These are phyloP conservation scores for Kazachstania sp. DNA, from an alignment of 1,139 yeast genomes.

Conservation along the genomic window DNA sequence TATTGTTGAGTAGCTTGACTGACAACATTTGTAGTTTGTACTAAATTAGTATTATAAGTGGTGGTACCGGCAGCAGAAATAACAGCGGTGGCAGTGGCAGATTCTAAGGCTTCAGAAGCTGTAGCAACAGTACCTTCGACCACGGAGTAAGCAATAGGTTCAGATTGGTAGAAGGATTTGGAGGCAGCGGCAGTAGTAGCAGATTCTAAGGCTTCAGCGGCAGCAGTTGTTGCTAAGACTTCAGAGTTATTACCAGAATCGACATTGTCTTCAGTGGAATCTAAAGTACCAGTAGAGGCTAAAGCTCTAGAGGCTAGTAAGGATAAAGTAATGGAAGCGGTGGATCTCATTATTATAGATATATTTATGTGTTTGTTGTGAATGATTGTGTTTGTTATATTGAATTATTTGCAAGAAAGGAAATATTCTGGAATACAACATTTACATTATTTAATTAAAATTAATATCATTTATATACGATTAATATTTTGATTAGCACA, in stretches of 20 bases:
- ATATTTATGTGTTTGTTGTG: background rate
- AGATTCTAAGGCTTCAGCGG: background rate
- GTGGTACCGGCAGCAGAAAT: background rate
- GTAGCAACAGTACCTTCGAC: conserved; percentile 1
- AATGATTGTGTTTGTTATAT: background rate
- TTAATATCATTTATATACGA: background rate
- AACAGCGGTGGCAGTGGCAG: background rate
- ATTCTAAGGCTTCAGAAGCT: background rate
- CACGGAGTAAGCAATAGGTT: background rate
- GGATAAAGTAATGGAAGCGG: conserved; percentile 1
- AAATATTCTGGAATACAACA: background rate
- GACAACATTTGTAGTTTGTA: conserved; percentile 1
- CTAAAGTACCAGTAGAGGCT: background rate
- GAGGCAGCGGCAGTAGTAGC: background rate
- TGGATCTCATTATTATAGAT: background rate
- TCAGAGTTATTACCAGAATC: background rate
- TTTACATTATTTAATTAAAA: background rate
- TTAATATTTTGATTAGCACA: background rate
- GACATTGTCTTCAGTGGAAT: background rate
- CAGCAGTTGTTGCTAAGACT: background rate
- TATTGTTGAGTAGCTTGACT: conserved; percentile 4
- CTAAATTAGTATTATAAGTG: background rate
- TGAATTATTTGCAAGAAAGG: background rate
- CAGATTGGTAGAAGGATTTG: background rate
- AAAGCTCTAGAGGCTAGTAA: background rate